Evolutionary conservation across 805 yeast genomes (phyloP), one percentile per base, ranked within the genome.

Genomic region (Cyberlindnera maritima): DNA sequence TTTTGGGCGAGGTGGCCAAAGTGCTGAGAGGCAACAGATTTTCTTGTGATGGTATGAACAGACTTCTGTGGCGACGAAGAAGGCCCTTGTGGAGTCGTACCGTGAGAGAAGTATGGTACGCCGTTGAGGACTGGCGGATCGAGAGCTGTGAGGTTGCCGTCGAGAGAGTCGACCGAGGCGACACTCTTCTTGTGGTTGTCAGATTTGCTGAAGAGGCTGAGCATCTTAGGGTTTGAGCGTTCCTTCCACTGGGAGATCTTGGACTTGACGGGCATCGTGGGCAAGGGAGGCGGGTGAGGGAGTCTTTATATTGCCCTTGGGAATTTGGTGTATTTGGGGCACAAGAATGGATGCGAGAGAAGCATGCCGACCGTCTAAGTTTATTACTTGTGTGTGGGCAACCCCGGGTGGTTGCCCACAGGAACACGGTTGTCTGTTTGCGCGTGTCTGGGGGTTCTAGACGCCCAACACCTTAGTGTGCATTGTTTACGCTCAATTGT

Each of bases 61-160:
- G 35, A 32, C 12, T 37, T 17, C 17, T 25, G 37, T 19, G 25
- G n/a, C 12, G 25, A 35, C 8, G 37, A n/a, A n/a, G n/a, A n/a
- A n/a, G n/a, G n/a, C n/a, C n/a, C n/a, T 20, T 4, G 6, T 26
- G 9, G 20, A 37, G 9, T 15, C n/a, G 4, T 18, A n/a, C 11
- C n/a, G 12, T 12, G 31, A 14, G 39, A 33, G 37, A 37, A 36
- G 41, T 35, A 44, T 2, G 47, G 49, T 10, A 42, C 44, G 8
- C 46, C 48, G 12, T 46, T 14, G 35, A 49, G 39, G 9, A 41
- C 46, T 19, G 59, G 59, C n/a, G 56, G 56, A 15, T 56, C 62
- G 19, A 58, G 26, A 1, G 40, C 37, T 10, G 62, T 58, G 29
- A 58, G 54, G 39, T 52, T 46, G 9, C 39, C 47, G 29, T 52